These are phyloP conservation scores for Talaromyces islandicus DNA, from an alignment of 2,329 filamentous ascomycete genomes.

Conservation along the genomic window DNA sequence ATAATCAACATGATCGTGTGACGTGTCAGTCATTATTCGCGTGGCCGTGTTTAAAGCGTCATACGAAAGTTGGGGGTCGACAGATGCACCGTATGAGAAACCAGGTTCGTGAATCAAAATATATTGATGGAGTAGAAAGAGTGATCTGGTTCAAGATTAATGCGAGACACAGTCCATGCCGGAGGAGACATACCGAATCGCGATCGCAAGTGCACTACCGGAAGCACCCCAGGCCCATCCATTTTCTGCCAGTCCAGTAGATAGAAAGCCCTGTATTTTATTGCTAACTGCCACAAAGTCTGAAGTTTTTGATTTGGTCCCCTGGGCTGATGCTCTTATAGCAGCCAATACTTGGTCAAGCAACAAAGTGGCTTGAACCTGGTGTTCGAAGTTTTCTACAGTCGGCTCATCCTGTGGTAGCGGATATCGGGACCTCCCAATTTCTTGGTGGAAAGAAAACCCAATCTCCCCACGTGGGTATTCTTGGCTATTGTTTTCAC, in stretches of 20 bases:
- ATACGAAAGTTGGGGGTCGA: background rate
- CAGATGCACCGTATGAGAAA: background rate
- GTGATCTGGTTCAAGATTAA: background rate
- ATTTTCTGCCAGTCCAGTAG: background rate
- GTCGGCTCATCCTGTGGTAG: background rate
- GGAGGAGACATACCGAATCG: background rate
- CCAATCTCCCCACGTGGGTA: background rate
- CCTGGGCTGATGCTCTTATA: background rate
- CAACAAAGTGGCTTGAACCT: background rate
- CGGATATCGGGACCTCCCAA: background rate
- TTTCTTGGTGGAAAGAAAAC: background rate
- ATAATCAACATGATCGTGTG: background rate
- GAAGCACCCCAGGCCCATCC: background rate
- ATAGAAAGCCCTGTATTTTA: background rate
- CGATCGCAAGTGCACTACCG: background rate
- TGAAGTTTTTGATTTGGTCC: background rate
- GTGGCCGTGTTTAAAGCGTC: background rate
- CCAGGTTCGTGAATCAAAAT: background rate
- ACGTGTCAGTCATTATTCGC: constrained; percentile 2
- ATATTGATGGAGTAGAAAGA: constrained; percentile 1
- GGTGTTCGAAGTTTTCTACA: background rate
- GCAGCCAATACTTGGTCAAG: background rate
- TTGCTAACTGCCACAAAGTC: background rate
- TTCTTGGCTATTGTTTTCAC: background rate
- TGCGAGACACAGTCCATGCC: background rate